Conservation (phyloP, 192 early-diverging fungal genomes). For the Backusella tarrabulga region DNA sequence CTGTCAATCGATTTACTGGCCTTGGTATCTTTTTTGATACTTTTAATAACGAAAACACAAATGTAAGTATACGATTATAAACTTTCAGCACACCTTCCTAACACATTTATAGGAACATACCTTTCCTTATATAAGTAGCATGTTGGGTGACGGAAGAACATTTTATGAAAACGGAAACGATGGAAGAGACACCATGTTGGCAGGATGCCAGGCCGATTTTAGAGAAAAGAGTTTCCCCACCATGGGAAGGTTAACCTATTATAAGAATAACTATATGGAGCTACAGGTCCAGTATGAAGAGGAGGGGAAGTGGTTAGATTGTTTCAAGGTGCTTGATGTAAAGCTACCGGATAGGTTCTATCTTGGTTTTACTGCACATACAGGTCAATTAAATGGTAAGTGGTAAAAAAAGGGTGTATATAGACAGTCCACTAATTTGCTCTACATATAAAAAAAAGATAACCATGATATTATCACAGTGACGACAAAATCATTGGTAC, state of each 20-base stretch:
- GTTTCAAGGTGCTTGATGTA: constrained; percentile 77
- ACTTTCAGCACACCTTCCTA: too few relatives aligned
- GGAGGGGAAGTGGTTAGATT: constrained; percentile 74
- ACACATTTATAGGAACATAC: constrained; percentile 42
- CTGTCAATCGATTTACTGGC: constrained; percentile 82
- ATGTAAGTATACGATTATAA: constrained; percentile 24
- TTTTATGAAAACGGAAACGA: constrained; percentile 85
- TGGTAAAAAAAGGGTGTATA: not conserved
- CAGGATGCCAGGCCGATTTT: constrained; percentile 78
- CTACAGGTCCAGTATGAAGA: constrained; percentile 42
- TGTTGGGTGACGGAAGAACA: constrained; percentile 90
- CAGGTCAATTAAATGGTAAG: constrained; percentile 86
- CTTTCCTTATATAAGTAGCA: constrained; percentile 90
- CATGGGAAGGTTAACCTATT: constrained; percentile 70
- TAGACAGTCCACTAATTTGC: constrained; percentile 10
- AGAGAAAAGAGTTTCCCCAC: constrained; percentile 62
- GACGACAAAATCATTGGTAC: constrained; percentile 29
- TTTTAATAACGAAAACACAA: constrained; percentile 76
- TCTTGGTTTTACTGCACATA: constrained; percentile 90
- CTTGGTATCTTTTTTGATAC: constrained; percentile 98
- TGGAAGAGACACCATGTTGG: constrained; percentile 66
- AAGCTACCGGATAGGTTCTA: constrained; percentile 77
- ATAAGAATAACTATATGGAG: constrained; percentile 60
- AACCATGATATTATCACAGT: constrained; percentile 51
- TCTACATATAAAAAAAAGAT: constrained; percentile 17